Evolutionary conservation across 139 green algal species (phyloP), one percentile per base, ranked within the genome.

Genomic region (Chlorella ohadii): DNA sequence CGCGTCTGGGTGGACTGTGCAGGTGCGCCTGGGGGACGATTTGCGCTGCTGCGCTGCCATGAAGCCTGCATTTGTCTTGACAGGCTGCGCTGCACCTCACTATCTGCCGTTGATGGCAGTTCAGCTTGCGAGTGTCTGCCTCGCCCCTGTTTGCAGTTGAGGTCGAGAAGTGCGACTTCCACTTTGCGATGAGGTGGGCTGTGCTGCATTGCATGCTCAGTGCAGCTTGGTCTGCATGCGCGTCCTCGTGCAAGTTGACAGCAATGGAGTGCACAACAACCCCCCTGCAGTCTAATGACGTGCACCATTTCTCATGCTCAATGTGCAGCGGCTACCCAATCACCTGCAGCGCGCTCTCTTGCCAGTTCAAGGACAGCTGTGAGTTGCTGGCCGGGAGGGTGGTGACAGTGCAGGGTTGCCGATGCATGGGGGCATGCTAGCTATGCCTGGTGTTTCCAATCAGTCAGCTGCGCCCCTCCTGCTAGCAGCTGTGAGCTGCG

Each of bases 321-420:
- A 28, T 41, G n/a, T 33, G 72, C 72, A 78, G 76, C 3, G 76
- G 76, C 76, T 38, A 34, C 59, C 56, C 57, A 2, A 63, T 82
- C 51, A 82, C 76, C 59, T 82, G 76, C 57, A 82, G 76, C 38
- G 76, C 36, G 34, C 59, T 82, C 36, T 25, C 57, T 31, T 82
- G 76, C 59, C 36, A 31, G 22, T 82, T 82, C 38, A 39, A 61
- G 28, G 76, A 72, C 33, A 28, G 36, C 36, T 25, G 76, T 72
- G 59, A 72, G 76, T 51, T 34, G 3, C 38, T 41, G 65, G 28
- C 11, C 31, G 31, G 31, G 4, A 13, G 20, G 7, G 59, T 3
- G 15, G 25, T 15, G n/a, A n/a, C n/a, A n/a, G n/a, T n/a, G n/a
- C n/a, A n/a, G n/a, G n/a, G n/a, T n/a, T n/a, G n/a, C n/a, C n/a